Conservation (phyloP, 2,329 filamentous ascomycete species). For the Alternaria sp. region DNA sequence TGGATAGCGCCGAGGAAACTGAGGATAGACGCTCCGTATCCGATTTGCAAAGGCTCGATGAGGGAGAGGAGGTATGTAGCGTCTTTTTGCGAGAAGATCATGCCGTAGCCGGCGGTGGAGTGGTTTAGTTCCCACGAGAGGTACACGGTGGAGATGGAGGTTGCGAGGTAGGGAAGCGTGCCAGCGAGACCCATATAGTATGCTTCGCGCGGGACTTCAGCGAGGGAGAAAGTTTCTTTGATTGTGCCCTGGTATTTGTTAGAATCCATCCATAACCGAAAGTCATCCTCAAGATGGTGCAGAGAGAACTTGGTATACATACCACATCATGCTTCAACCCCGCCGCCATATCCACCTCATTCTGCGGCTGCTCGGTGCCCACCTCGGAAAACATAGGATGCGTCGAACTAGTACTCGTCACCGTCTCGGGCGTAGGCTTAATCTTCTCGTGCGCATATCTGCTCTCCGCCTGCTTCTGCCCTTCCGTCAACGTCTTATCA, state of each 20-base stretch:
- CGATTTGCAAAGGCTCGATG: conserved; percentile 86
- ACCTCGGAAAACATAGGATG: conserved; percentile 52
- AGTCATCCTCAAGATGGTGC: neutral
- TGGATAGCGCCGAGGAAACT: conserved; percentile 94
- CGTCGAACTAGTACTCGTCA: conserved; percentile 63
- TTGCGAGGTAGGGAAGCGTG: conserved; percentile 72
- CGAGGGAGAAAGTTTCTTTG: conserved; percentile 56
- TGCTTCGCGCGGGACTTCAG: conserved; percentile 55
- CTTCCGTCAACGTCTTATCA: conserved; percentile 50
- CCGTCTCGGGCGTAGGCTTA: conserved; percentile 64
- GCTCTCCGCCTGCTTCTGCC: conserved; percentile 64
- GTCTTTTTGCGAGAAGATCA: conserved; percentile 72
- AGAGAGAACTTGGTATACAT: conserved; percentile 5
- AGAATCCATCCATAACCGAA: neutral
- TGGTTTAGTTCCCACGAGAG: conserved; percentile 84
- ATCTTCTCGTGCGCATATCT: conserved; percentile 62
- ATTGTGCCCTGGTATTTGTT: conserved; percentile 50
- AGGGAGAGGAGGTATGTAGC: conserved; percentile 75
- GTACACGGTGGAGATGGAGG: conserved; percentile 81
- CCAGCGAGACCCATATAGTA: conserved; percentile 59
- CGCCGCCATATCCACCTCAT: conserved; percentile 55
- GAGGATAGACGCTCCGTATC: conserved; percentile 89
- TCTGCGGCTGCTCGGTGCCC: conserved; percentile 37
- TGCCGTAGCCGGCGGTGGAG: conserved; percentile 64
- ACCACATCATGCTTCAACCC: conserved; percentile 50